Evolutionary conservation across 768 basidiomycete genomes (phyloP), one percentile per base, ranked within the genome.

Genomic region (Xanthoconium stramineum): DNA sequence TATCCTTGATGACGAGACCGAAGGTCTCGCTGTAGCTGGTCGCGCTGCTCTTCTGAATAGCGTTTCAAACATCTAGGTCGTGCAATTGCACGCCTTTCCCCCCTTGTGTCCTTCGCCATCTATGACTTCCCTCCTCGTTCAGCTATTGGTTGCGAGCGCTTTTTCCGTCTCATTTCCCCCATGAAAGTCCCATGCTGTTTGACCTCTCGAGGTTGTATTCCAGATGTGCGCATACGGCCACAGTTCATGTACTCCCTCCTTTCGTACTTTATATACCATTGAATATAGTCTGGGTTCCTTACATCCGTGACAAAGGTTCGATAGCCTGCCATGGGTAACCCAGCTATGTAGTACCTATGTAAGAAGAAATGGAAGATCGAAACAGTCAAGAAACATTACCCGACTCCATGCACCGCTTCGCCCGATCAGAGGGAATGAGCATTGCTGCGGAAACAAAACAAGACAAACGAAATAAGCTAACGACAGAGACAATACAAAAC

Each of bases 401-500:
- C 54, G 42, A 50, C 60, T 56, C 56, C 50, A 19, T 55, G 51
- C 50, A 45, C 51, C 52, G 42, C 55, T 44, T 57, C 32, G 40
- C 57, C 40, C 40, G 13, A 35, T n/a, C 8, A 51, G 37, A 39
- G 51, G 49, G 46, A 44, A 50, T 39, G 45, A 47, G 58, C 38
- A 35, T 46, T 33, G 39, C 47, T 39, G 38, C 52, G 57, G 47
- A 47, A 57, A 61, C 71, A 71, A 69, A 69, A 71, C 71, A 65
- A 71, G 60, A 67, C 63, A 62, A 59, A 61, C 55, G 35, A 60
- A 68, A 57, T 60, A 62, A 60, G 56, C 60, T 50, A 54, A 70
- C 50, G 66, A 60, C 63, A 53, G 52, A 59, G 64, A 65, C 61
- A 68, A 50, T 53, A 71, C 71, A 72, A 71, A 70, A 70, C 71